Percentiles rank a stretch among this genome's conserved stretches.
phyloP scores from a whole-genome alignment of 2,329 filamentous ascomycete species.

The Aspergillus vadensis region DNA sequence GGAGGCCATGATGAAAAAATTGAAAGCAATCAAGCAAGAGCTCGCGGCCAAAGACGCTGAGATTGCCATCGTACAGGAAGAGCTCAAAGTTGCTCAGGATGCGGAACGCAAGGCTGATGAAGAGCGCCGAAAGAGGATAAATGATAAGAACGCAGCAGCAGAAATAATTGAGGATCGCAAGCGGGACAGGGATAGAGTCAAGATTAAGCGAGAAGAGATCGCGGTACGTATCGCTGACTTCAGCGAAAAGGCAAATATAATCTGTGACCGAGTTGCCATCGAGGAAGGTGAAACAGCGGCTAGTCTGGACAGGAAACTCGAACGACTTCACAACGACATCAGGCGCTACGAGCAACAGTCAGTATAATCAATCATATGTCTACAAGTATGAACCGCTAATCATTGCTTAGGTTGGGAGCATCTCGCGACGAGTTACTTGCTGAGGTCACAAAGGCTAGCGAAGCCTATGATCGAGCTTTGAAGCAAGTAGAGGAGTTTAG shows the following conservation, averaged over 20 bases:
- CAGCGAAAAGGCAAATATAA: conserved; percentile 55
- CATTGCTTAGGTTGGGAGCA: conserved; percentile 55
- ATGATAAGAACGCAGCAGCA: conserved; percentile 64
- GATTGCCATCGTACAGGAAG: conserved; percentile 41
- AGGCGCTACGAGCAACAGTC: conserved; percentile 56
- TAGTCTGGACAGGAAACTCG: conserved; percentile 51
- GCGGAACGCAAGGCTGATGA: conserved; percentile 55
- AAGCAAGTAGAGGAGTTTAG: conserved; percentile 42
- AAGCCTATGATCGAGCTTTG: conserved; percentile 40
- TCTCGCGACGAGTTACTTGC: conserved; percentile 66
- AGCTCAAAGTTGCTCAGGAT: conserved; percentile 58
- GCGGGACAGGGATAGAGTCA: conserved; percentile 48
- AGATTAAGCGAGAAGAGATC: conserved; percentile 53
- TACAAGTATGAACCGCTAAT: conserved; percentile 27
- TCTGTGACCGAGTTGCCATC: conserved; percentile 63
- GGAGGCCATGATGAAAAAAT: conserved; percentile 43
- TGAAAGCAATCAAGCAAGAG: conserved; percentile 42
- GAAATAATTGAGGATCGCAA: conserved; percentile 54
- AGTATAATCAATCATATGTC: conserved; percentile 20
- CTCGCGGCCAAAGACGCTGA: conserved; percentile 36
- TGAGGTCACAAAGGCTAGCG: conserved; percentile 40
- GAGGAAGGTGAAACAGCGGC: conserved; percentile 64
- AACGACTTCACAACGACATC: conserved; percentile 62
- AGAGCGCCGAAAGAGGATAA: conserved; percentile 56
- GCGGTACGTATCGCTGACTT: conserved; percentile 56